These are phyloP conservation scores for Globisporangium cylindrosporum DNA, from an alignment of 352 stramenopile genomes.

Conservation along the genomic window DNA sequence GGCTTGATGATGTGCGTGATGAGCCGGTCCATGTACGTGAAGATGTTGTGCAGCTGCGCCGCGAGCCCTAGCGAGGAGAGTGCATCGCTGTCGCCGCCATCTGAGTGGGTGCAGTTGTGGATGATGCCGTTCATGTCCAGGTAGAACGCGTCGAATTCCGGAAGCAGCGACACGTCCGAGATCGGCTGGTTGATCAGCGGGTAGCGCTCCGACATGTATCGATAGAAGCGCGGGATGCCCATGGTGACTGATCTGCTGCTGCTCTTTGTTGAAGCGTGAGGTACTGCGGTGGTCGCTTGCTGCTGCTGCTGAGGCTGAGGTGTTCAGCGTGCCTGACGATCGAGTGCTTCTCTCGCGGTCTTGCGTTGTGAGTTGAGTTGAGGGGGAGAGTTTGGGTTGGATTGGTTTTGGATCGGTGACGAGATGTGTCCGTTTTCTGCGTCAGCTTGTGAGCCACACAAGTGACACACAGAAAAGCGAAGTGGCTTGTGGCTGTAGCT, in stretches of 20 bases:
- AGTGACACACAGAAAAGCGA: background rate
- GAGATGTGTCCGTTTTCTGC: background rate
- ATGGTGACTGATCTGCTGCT: slow-evolving; percentile 31
- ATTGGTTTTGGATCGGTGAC: background rate
- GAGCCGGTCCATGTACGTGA: slow-evolving; percentile 92
- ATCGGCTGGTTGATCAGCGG: slow-evolving; percentile 98
- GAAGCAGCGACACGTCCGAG: slow-evolving; percentile 95
- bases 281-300: background rate
- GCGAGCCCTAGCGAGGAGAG: slow-evolving; percentile 91
- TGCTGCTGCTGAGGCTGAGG: background rate
- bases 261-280: background rate
- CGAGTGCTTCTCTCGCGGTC: background rate
- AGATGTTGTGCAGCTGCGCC: slow-evolving; percentile 92
- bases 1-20: slow-evolving; percentile 97
- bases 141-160: slow-evolving; percentile 99
- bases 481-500: no score
- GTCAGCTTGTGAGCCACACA: background rate
- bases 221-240: slow-evolving; percentile 93
- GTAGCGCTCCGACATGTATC: slow-evolving; percentile 95
- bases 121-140: slow-evolving; percentile 99
- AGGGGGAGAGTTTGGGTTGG: slow-evolving; percentile 1
- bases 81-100: slow-evolving; percentile 85
- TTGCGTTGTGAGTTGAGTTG: background rate
- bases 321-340: background rate
- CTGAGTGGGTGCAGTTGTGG: slow-evolving; percentile 98